A percentile compares a stretch with the other conserved stretches of the same genome.
Conservation (phyloP, 192 early-diverging fungal genomes). For the Coemansia sp. region DNA sequence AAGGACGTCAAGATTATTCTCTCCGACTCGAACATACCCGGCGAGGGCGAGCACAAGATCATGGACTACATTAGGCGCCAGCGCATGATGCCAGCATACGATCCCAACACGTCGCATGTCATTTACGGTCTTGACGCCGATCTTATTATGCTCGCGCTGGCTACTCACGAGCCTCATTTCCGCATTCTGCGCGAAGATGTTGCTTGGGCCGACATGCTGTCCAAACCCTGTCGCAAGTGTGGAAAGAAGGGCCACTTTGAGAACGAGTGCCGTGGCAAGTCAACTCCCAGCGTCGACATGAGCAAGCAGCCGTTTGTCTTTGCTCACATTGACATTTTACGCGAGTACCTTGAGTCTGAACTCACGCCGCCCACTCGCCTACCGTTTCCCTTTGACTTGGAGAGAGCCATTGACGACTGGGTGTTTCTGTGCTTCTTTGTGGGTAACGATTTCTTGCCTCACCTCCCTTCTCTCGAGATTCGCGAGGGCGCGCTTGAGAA, state of each 20-base stretch:
- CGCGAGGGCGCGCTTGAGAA: conserved; percentile 90
- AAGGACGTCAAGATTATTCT: conserved; percentile 79
- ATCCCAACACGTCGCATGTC: conserved; percentile 91
- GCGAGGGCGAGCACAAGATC: conserved; percentile 99
- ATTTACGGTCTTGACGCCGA: conserved; percentile 94
- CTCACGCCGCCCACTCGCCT: conserved; percentile 61
- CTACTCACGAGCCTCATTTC: conserved; percentile 96
- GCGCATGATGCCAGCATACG: conserved; percentile 70
- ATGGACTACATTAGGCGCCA: conserved; percentile 93
- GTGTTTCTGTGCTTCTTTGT: conserved; percentile 96
- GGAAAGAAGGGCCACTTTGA: conserved; percentile 64
- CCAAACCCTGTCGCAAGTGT: conserved; percentile 62
- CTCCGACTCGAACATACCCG: conserved; percentile 92
- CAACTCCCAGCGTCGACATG: conserved; percentile 17
- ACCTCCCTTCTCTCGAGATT: conserved; percentile 90
- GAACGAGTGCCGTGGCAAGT: conserved; percentile 17
- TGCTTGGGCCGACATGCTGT: conserved; percentile 71
- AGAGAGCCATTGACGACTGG: conserved; percentile 95
- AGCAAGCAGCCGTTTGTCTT: conserved; percentile 74
- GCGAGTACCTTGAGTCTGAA: conserved; percentile 89
- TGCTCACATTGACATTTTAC: conserved; percentile 70
- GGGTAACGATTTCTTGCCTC: conserved; percentile 96
- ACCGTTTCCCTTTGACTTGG: conserved; percentile 79
- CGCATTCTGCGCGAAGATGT: conserved; percentile 94
- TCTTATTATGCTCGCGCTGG: conserved; percentile 94